Evolutionary conservation across 768 basidiomycete species (phyloP), one percentile per base, ranked within the genome.

Genomic region (Amanita subjunquillea): DNA sequence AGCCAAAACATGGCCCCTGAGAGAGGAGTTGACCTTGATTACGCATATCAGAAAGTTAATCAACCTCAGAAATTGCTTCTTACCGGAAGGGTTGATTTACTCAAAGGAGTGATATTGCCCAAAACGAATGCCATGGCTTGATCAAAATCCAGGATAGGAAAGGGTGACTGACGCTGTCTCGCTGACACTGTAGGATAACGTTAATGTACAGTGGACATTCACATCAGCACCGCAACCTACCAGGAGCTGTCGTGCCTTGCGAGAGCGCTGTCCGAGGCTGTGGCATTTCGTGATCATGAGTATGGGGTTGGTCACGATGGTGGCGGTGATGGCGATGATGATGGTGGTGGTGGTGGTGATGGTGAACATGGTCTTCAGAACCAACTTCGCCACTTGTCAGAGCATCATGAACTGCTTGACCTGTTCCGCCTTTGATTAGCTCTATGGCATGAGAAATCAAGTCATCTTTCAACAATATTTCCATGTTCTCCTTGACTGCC

Each of bases 401-500:
- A 2, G 65, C 55, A 5, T 71, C 66, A 62, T 91, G 88, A 1
- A 87, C 72, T 30, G 66, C 59, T 54, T 71, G 69, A 4, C 89
- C 87, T 23, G 72, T 72, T 0, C 85, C 85, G 6, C 90, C 90
- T 53, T 72, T 72, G 53, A 85, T 73, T 4, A 90, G 74, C 32
- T 88, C 84, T 51, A 91, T 65, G 2, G 87, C 88, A 66, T 91
- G 89, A 3, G 74, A 67, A 1, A 85, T 65, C 1, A 92, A 70
- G 5, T 78, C 80, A 4, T 65, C 72, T 12, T 67, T 63, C 5
- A 93, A 68, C 27, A 92, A 69, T 0, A 76, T 75, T 1, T 77
- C 76, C 53, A 91, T 61, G 60, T 83, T 88, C 60, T 95, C 91
- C 56, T 73, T 82, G 38, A 91, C 91, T 2, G 88, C 91, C 60